Evolutionary conservation across 2,329 filamentous ascomycete genomes (phyloP), one percentile per base, ranked within the genome.

Genomic region (Bretziella fagacearum): DNA sequence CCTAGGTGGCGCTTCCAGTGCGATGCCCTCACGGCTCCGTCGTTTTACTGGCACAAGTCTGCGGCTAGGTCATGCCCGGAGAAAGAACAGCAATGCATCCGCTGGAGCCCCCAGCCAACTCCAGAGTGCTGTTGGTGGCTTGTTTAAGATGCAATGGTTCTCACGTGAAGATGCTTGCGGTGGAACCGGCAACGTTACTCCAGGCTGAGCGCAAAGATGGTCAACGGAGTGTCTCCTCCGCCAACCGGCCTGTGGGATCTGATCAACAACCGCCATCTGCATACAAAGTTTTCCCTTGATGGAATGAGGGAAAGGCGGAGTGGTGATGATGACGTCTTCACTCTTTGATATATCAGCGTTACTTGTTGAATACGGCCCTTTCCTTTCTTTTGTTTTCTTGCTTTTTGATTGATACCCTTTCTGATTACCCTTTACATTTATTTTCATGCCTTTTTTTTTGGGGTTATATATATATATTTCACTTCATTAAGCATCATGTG

Each of bases 131-230:
- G 56, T 73, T 1, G 65, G 68, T 4, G 68, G 68, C 1, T 61
- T 79, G 20, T 71, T 69, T 59, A 70, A 68, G 32, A 58, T 77
- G 52, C 64, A 62, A 23, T 79, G 75, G 75, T 77, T 73, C 66
- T 40, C 45, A 13, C 46, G 45, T 40, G 15, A 29, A 18, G 35
- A 39, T 3, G 35, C 27, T 30, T n/a, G n/a, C n/a, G n/a, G n/a
- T n/a, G n/a, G 10, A 30, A 11, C 27, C n/a, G 27, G n/a, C n/a
- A 7, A n/a, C 27, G 27, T n/a, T 2, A 30, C 10, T 30, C 27
- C 27, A 30, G 27, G n/a, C 27, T 3, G 27, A 30, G n/a, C 27
- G 27, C 27, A 30, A 30, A 30, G 27, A 3, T n/a, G 4, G 27
- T 11, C 27, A n/a, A n/a, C n/a, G 10, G 10, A 30, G 27, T 30